A percentile compares a stretch with the other conserved stretches of the same genome.
Conservation (phyloP, 352 stramenopile species). For the Phytopythium ostracodes region DNA sequence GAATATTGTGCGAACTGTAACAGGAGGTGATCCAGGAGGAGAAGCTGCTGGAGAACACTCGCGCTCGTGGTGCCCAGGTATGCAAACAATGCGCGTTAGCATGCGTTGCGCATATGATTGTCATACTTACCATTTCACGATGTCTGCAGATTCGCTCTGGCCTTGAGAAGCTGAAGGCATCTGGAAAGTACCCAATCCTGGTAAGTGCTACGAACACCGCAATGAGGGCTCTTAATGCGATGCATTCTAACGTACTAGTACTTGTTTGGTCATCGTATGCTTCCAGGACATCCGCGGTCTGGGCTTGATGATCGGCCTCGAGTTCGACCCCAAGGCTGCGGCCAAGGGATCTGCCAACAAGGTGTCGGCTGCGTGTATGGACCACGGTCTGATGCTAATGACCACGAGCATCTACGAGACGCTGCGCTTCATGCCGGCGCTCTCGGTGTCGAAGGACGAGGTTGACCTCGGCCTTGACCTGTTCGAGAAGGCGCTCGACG, state of each 20-base stretch:
- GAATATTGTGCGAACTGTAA: not conserved
- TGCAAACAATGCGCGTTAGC: not conserved
- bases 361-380: conserved; percentile 78
- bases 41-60: conserved; percentile 84
- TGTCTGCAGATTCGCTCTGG: conserved; percentile 42
- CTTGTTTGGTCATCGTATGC: not conserved
- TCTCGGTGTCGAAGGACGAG: conserved; percentile 86
- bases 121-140: not conserved
- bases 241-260: not conserved
- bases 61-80: conserved; percentile 51
- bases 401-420: conserved; percentile 92
- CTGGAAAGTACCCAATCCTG: conserved; percentile 67
- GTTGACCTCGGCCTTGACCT: conserved; percentile 44
- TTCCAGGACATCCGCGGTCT: conserved; percentile 81
- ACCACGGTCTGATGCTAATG: conserved; percentile 88
- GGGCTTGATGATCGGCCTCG: conserved; percentile 91
- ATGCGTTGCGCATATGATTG: not conserved
- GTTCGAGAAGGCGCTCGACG: conserved; percentile 52
- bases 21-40: conserved; percentile 89
- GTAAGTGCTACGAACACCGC: not conserved
- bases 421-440: conserved; percentile 90
- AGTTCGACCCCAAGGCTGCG: conserved; percentile 75
- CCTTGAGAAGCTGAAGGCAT: conserved; percentile 72
- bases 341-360: conserved; percentile 60
- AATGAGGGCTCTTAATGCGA: not conserved